These are phyloP conservation scores for Gyromitra esculenta DNA, from an alignment of 2,329 filamentous ascomycete species.

Conservation along the genomic window DNA sequence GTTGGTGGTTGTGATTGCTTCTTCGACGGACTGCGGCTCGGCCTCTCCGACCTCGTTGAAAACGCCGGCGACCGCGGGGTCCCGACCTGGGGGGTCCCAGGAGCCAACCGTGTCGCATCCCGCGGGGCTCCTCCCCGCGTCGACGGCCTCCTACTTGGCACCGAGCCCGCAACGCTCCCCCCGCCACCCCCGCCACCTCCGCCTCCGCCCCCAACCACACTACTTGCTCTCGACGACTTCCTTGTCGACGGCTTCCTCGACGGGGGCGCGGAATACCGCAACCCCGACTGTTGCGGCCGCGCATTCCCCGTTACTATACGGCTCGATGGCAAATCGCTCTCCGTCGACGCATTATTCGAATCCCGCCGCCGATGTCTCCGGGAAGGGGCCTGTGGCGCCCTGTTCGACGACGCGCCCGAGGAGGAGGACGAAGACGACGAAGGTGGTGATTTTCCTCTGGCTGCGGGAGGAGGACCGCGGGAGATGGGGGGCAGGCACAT, in stretches of 20 bases:
- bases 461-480: conserved; percentile 36
- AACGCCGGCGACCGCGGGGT: conserved; percentile 32
- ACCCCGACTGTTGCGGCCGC: conserved; percentile 6
- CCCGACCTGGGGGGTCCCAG: conserved; percentile 26
- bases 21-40: conserved; percentile 40
- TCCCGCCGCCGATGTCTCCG: conserved; percentile 24
- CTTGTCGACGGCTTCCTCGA: conserved; percentile 21
- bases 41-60: conserved; percentile 34
- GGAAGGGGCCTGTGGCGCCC: conserved; percentile 1
- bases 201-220: conserved; percentile 1
- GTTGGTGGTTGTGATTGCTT: conserved; percentile 3
- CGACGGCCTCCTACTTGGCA: conserved; percentile 38
- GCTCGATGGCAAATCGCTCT: conserved; percentile 30
- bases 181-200: neutral
- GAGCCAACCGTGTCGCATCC: conserved; percentile 38
- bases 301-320: conserved; percentile 31
- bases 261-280: conserved; percentile 30
- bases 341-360: conserved; percentile 17
- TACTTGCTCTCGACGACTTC: conserved; percentile 29
- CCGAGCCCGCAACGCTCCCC: conserved; percentile 24
- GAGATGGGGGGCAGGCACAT: conserved; percentile 47
- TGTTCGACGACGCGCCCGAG: conserved; percentile 35
- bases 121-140: conserved; percentile 22
- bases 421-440: conserved; percentile 48
- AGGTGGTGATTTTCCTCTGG: conserved; percentile 40